These are phyloP conservation scores for Aspergillus baeticus DNA, from an alignment of 495 filamentous ascomycete genomes.

Conservation along the genomic window DNA sequence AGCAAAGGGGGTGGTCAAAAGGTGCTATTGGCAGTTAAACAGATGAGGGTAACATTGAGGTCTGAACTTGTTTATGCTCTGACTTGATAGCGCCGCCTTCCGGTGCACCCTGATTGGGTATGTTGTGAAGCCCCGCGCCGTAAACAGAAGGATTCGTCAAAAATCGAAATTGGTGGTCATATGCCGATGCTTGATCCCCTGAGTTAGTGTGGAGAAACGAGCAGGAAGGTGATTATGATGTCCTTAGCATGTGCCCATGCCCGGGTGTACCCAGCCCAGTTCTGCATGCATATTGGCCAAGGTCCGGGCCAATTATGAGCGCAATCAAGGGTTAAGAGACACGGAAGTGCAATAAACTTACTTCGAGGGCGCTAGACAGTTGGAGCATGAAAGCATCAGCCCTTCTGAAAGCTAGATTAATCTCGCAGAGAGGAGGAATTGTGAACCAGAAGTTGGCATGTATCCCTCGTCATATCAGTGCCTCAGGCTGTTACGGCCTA, in stretches of 20 bases:
- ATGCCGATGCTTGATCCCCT: background rate
- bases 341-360: background rate
- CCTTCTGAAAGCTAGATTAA: too few relatives aligned
- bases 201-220: background rate
- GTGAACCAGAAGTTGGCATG: too few relatives aligned
- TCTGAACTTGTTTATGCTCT: background rate
- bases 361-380: background rate
- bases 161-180: background rate
- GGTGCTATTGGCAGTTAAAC: constrained; percentile 7
- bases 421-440: too few relatives aligned
- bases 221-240: background rate
- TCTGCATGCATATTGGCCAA: background rate
- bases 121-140: constrained; percentile 5
- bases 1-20: constrained; percentile 3
- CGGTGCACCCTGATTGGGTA: constrained; percentile 7
- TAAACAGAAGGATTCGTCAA: constrained; percentile 6
- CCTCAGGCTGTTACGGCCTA: background rate
- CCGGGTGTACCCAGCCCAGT: background rate
- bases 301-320: background rate
- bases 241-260: background rate
- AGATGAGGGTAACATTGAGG: constrained; percentile 11
- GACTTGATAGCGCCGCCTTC: background rate
- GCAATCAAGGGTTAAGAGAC: background rate
- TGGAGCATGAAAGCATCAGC: too few relatives aligned
- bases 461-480: too few relatives aligned